phyloP scores from a whole-genome alignment of 805 yeast genomes.

The Suhomyces pyralidae region DNA sequence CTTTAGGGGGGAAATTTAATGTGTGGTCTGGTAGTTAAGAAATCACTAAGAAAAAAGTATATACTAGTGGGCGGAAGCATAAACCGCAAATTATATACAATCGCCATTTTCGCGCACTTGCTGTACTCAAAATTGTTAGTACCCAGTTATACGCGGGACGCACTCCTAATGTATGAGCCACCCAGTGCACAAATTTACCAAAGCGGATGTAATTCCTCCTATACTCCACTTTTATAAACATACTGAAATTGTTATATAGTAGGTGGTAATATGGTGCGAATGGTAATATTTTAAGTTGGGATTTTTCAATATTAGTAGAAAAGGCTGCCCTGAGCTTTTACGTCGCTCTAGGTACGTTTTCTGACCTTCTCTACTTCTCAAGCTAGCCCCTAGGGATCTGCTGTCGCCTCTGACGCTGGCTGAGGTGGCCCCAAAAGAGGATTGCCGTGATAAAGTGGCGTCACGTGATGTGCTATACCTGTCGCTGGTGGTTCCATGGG shows the following conservation, averaged over 20 bases:
- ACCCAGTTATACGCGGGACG: constrained; percentile 10
- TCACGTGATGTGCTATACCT: not conserved
- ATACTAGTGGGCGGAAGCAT: not conserved
- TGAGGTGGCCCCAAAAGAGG: not conserved
- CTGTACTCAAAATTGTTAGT: constrained; percentile 15
- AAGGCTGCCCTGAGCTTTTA: not conserved
- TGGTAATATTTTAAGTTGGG: not conserved
- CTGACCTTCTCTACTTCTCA: not conserved
- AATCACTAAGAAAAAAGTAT: constrained; percentile 5
- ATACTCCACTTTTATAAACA: constrained; percentile 2
- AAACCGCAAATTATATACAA: constrained; percentile 3
- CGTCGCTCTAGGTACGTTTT: not conserved
- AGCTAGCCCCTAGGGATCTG: not conserved
- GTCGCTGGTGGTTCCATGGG: not conserved
- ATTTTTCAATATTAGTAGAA: not conserved
- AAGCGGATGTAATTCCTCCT: constrained; percentile 1
- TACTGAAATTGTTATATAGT: not conserved
- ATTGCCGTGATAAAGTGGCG: not conserved
- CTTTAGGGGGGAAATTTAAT: constrained; percentile 5
- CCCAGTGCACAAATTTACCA: constrained; percentile 5
- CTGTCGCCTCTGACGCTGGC: not conserved
- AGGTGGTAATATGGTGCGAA: not conserved
- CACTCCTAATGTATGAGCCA: constrained; percentile 6
- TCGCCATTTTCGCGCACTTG: constrained; percentile 7
- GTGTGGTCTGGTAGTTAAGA: constrained; percentile 7